Evolutionary conservation across 768 basidiomycete genomes (phyloP).

Genomic region (Calvatia gigantea): DNA sequence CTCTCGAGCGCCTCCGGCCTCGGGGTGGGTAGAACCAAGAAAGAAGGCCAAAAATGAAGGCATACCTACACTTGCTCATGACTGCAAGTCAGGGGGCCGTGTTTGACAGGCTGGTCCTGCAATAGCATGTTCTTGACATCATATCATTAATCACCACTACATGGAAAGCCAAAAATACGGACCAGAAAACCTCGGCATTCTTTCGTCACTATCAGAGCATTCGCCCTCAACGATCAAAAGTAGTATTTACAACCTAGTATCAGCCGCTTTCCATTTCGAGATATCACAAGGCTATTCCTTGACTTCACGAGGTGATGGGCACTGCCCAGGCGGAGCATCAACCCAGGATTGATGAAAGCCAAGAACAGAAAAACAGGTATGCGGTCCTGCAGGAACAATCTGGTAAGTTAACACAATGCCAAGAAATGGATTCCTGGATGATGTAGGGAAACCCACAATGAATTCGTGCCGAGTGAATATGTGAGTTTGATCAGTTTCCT

Average conservation of each 20-base stretch:
- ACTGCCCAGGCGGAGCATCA: slow-evolving; percentile 47
- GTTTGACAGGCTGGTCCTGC: slow-evolving; percentile 29
- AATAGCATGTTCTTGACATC: slow-evolving; percentile 44
- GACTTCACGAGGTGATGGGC: slow-evolving; percentile 37
- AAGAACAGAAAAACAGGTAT: slow-evolving; percentile 42
- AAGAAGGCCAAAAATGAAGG: neutral
- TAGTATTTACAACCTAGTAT: slow-evolving; percentile 44
- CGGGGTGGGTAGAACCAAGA: slow-evolving; percentile 28
- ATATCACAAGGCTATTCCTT: slow-evolving; percentile 33
- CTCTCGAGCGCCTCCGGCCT: slow-evolving; percentile 48
- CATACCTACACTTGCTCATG: slow-evolving; percentile 61
- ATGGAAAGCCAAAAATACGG: slow-evolving; percentile 18
- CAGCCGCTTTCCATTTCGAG: slow-evolving; percentile 47
- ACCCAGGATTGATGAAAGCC: slow-evolving; percentile 53
- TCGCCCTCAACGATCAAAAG: neutral
- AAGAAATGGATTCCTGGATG: neutral
- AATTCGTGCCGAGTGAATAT: slow-evolving; percentile 67
- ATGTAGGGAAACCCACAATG: slow-evolving; percentile 43
- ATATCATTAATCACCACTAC: neutral
- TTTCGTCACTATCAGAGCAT: slow-evolving; percentile 30
- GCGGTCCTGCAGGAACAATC: slow-evolving; percentile 51
- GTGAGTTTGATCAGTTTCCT: slow-evolving; percentile 61
- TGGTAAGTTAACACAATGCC: slow-evolving; percentile 21
- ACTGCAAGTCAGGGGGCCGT: slow-evolving; percentile 51
- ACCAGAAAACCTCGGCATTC: slow-evolving; percentile 51